Percentiles rank a stretch among this genome's conserved stretches.
Evolutionary conservation across 2,329 filamentous ascomycete species (phyloP).

Genomic region (Trichophyton schoenleinii): DNA sequence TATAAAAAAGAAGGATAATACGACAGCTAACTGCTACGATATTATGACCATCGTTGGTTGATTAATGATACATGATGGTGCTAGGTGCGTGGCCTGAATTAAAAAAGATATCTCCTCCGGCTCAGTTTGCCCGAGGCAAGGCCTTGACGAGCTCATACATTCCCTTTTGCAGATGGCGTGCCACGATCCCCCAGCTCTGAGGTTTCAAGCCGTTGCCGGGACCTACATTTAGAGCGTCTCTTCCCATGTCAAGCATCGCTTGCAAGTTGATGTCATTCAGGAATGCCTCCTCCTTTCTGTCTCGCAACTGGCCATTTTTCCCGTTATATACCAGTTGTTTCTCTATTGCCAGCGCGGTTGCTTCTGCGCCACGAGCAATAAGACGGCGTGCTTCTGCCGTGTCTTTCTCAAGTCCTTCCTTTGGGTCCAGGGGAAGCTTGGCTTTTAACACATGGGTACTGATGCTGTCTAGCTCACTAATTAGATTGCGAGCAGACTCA

Average conservation of each 20-base stretch:
- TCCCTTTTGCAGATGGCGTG: conserved; percentile 12
- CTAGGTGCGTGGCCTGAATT: not conserved
- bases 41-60: not conserved
- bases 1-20: not conserved
- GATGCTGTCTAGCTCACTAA: conserved; percentile 10
- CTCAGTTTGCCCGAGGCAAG: not conserved
- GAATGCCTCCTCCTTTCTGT: not conserved
- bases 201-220: not conserved
- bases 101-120: not conserved
- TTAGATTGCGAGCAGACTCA: conserved; percentile 7
- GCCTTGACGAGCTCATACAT: conserved; percentile 11
- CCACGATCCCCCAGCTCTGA: conserved; percentile 13
- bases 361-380: conserved; percentile 11
- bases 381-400: conserved; percentile 13
- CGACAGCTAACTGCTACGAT: not conserved
- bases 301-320: not conserved
- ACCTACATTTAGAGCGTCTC: not conserved
- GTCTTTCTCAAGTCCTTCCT: conserved; percentile 10
- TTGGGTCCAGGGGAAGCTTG: conserved; percentile 7
- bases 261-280: conserved; percentile 14
- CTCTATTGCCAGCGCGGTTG: conserved; percentile 11
- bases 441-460: conserved; percentile 3
- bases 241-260: conserved; percentile 15
- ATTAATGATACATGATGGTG: not conserved
- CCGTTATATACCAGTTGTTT: conserved; percentile 8